Base-by-base conservation (phyloP, 306 rosid species). In the Fagus sylvatica region DNA sequence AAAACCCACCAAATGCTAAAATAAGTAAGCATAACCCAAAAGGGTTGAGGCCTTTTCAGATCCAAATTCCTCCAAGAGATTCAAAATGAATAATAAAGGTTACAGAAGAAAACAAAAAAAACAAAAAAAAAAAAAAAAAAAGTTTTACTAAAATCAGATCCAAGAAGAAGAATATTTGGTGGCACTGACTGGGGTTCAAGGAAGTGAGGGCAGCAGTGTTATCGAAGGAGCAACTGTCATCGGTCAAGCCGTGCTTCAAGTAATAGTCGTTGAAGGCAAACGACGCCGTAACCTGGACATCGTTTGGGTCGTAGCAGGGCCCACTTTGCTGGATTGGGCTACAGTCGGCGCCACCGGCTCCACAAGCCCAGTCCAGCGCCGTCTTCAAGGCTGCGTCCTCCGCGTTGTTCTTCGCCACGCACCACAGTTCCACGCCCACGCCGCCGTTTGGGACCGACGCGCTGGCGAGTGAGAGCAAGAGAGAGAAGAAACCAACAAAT, bases 391-490 rank as follows among this genome's bases (percentile, higher is more conserved):
- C 83, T 16, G 92, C 54, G 34, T 96, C 99, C 64, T 90, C 97
- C 8, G 96, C 96, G 90, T 93, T 91, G 86, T 95, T 95, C 87
- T 88, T 95, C 10, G 98, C 98, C 80, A 93, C 99, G 83, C 99
- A 95, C 98, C 99, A 95, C 4, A 95, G 94, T 84, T 93, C 88
- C 78, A 80, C 46, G 66, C 79, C 84, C 6, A 51, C 80, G 34
- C 77, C 78, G 65, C 79, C 83, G 68, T 55, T 79, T 53, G 65
- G 33, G 28, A 39, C 49, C 2, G 62, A 75, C 3, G 85, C 90
- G 40, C 2, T 53, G 65, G 87, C 89, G 40, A 1, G 46, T 60
- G 79, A 53, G 22, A 42, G 53, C 48, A 71, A 53, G 59, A 57
- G 15, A 1, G 73, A 11, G 59, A 85, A 37, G 41, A 5, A 55